Percentiles rank a stretch among this genome's conserved stretches.
Evolutionary conservation across 495 filamentous ascomycete species (phyloP).

Genomic region (Penicillium pulvis): DNA sequence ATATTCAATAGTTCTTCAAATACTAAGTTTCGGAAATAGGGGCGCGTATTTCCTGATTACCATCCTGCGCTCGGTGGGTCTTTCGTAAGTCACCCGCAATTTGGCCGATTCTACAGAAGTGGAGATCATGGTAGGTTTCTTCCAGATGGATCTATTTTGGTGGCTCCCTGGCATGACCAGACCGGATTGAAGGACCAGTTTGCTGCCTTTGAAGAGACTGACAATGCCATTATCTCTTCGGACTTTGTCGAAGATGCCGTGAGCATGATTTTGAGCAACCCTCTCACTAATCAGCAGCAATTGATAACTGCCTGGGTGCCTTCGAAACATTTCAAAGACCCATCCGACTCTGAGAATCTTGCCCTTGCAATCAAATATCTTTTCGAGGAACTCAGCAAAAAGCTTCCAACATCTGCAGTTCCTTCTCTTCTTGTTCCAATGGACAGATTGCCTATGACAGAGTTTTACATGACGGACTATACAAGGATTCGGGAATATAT

Average conservation of each 20-base stretch:
- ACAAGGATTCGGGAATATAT: slow-evolving; percentile 38
- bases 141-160: slow-evolving; percentile 64
- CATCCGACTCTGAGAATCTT: slow-evolving; percentile 6
- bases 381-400: slow-evolving; percentile 40
- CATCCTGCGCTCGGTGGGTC: slow-evolving; percentile 28
- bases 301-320: slow-evolving; percentile 64
- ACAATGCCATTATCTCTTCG: slow-evolving; percentile 49
- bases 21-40: not conserved
- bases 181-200: slow-evolving; percentile 35
- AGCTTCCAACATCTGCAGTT: slow-evolving; percentile 67
- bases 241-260: slow-evolving; percentile 50
- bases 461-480: slow-evolving; percentile 65
- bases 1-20: not conserved
- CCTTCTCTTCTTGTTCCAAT: slow-evolving; percentile 70
- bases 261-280: slow-evolving; percentile 48
- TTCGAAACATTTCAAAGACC: slow-evolving; percentile 5
- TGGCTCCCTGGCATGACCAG: slow-evolving; percentile 57
- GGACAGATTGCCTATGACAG: slow-evolving; percentile 60
- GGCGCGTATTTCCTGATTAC: not conserved
- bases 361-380: slow-evolving; percentile 33
- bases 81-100: slow-evolving; percentile 65
- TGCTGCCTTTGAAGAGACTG: slow-evolving; percentile 70
- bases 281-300: slow-evolving; percentile 33
- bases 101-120: slow-evolving; percentile 69
- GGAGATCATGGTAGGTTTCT: slow-evolving; percentile 74